Conservation (phyloP, 495 filamentous ascomycete genomes). For the Neurospora pannonica region DNA sequence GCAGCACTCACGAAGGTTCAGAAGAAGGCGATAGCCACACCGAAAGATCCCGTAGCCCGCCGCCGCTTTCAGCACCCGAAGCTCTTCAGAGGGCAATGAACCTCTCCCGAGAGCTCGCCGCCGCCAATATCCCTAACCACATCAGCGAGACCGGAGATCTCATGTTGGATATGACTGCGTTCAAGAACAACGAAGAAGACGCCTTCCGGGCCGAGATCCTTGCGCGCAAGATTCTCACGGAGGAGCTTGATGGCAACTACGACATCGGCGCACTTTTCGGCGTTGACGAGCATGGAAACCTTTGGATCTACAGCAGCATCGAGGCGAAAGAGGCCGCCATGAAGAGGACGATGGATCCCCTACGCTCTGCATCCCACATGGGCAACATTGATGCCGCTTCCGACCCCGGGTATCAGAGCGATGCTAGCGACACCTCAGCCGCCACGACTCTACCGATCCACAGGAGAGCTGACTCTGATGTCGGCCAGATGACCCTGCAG, state of each 20-base stretch:
- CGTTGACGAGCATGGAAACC: constrained; percentile 86
- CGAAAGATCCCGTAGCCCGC: constrained; percentile 64
- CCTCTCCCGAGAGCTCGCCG: constrained; percentile 77
- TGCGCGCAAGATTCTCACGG: constrained; percentile 88
- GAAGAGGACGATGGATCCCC: constrained; percentile 34
- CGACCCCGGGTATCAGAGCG: constrained; percentile 91
- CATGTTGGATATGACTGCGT: constrained; percentile 97
- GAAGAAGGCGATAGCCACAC: constrained; percentile 29
- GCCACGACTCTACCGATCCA: constrained; percentile 30
- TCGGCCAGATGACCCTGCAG: constrained; percentile 53
- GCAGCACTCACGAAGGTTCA: constrained; percentile 23
- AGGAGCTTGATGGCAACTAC: constrained; percentile 90
- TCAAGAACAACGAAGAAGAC: constrained; percentile 88
- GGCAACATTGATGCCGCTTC: constrained; percentile 67
- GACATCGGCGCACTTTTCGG: constrained; percentile 94
- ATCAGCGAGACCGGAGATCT: constrained; percentile 90
- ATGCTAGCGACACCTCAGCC: constrained; percentile 37
- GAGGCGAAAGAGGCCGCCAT: constrained; percentile 77
- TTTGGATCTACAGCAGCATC: constrained; percentile 98
- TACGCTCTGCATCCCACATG: constrained; percentile 35
- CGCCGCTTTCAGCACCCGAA: constrained; percentile 61
- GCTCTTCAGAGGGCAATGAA: constrained; percentile 76
- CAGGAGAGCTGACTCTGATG: constrained; percentile 56
- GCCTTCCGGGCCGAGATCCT: constrained; percentile 82
- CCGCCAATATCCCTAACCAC: constrained; percentile 84